A percentile compares a stretch with the other conserved stretches of the same genome.
Conservation (phyloP, 345 rosid species). For the Stellera chamaejasme region DNA sequence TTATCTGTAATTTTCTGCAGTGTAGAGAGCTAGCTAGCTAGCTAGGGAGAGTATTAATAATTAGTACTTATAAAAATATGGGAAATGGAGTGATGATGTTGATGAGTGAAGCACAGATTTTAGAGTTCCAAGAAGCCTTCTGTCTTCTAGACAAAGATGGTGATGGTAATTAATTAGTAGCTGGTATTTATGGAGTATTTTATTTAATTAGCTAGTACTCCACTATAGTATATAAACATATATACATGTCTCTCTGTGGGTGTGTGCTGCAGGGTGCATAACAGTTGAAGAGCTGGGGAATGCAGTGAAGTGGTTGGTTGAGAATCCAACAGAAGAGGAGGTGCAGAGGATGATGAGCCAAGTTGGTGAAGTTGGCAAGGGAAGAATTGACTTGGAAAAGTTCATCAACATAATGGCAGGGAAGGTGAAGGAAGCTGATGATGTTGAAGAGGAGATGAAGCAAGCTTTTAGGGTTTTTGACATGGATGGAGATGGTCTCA, state of each 20-base stretch:
- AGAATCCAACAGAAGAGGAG: conserved; percentile 57
- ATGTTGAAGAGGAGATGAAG: conserved; percentile 43
- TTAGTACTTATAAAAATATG: too few species aligned
- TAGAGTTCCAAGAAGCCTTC: conserved; percentile 60
- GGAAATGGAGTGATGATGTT: conserved; percentile 16
- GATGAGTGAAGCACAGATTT: conserved; percentile 36
- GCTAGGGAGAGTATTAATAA: too few species aligned
- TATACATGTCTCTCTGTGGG: background rate
- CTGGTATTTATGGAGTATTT: background rate
- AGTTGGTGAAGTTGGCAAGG: conserved; percentile 49
- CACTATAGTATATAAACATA: background rate
- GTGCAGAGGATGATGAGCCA: conserved; percentile 51
- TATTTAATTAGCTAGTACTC: too few species aligned
- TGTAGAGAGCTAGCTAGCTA: too few species aligned
- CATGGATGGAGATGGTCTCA: conserved; percentile 60
- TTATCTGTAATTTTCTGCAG: too few species aligned
- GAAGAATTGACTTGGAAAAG: conserved; percentile 58
- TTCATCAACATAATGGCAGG: conserved; percentile 64
- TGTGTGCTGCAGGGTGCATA: conserved; percentile 39
- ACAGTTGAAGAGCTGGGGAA: conserved; percentile 46
- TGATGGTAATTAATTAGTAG: conserved; percentile 35
- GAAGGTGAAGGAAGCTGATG: conserved; percentile 62
- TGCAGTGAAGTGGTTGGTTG: conserved; percentile 42
- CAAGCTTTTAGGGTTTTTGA: conserved; percentile 67
- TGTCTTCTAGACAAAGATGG: conserved; percentile 72